Conservation (phyloP, 768 basidiomycete genomes). For the Trametes meyenii region DNA sequence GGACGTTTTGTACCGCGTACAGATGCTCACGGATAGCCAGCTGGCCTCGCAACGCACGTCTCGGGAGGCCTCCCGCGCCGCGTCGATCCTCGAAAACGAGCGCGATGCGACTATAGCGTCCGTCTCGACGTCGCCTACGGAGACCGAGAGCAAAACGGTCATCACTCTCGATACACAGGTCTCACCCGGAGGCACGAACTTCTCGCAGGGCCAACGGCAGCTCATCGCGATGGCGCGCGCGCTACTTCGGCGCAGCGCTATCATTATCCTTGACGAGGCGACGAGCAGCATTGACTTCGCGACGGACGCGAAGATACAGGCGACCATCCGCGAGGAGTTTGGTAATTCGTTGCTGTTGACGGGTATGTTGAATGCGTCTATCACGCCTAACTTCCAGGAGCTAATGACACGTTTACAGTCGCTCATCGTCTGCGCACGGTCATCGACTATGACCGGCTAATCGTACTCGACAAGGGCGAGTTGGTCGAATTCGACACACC, state of each 20-base stretch:
- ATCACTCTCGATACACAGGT: conserved; percentile 78
- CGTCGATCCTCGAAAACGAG: conserved; percentile 48
- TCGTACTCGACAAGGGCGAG: conserved; percentile 75
- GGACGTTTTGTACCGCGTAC: conserved; percentile 81
- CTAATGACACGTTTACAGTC: conserved; percentile 41
- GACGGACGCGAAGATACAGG: conserved; percentile 89
- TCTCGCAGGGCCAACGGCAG: conserved; percentile 91
- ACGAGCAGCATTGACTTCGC: conserved; percentile 87
- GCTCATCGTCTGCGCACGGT: conserved; percentile 78
- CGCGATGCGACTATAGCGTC: conserved; percentile 39
- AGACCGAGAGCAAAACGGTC: conserved; percentile 55
- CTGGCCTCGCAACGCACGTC: conserved; percentile 54
- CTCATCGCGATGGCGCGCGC: conserved; percentile 87
- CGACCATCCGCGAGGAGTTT: conserved; percentile 86
- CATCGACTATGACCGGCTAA: conserved; percentile 78
- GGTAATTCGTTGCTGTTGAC: conserved; percentile 72
- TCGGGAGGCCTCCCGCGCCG: conserved; percentile 47
- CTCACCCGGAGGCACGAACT: conserved; percentile 85
- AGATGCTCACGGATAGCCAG: conserved; percentile 62
- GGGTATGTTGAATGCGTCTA: conserved; percentile 44
- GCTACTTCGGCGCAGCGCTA: conserved; percentile 66
- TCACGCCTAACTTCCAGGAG: background rate
- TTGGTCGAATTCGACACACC: conserved; percentile 56
- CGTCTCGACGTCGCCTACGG: conserved; percentile 44
- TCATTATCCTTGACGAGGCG: conserved; percentile 82